Conservation (phyloP, 495 filamentous ascomycete genomes). For the Amphirosellinia nigrospora region DNA sequence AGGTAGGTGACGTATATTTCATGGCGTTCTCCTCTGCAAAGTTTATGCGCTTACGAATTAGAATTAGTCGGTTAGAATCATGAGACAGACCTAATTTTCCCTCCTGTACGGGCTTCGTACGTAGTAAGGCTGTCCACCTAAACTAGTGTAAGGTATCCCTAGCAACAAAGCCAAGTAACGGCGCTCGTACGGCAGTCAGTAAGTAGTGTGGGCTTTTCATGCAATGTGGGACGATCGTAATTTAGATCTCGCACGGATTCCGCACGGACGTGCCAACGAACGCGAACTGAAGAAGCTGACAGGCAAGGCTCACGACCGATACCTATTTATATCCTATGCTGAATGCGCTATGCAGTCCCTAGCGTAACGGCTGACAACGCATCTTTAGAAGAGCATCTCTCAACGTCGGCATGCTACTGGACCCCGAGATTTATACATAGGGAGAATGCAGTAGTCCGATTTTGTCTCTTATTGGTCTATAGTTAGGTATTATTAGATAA, state of each 20-base stretch:
- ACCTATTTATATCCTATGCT: slow-evolving; percentile 15
- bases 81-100: not conserved
- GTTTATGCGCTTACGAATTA: not conserved
- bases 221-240: slow-evolving; percentile 17
- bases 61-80: not conserved
- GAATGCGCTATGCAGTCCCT: not conserved
- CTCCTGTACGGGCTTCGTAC: not conserved
- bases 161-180: not conserved
- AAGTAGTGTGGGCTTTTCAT: not conserved
- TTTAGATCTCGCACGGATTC: not conserved
- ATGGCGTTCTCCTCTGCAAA: not conserved
- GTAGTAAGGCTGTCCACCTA: not conserved
- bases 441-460: not conserved
- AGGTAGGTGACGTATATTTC: not conserved
- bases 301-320: slow-evolving; percentile 5
- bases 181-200: not conserved
- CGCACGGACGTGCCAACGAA: not conserved
- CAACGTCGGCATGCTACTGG: not conserved
- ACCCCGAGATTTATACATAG: not conserved
- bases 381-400: not conserved
- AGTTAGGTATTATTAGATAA: not conserved
- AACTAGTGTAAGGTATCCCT: not conserved
- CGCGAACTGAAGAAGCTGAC: not conserved
- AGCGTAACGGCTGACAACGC: not conserved
- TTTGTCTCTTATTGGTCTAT: not conserved